Evolutionary conservation across 805 yeast genomes (phyloP), one percentile per base, ranked within the genome.

Genomic region (Wickerhamomyces subpelliculosus): DNA sequence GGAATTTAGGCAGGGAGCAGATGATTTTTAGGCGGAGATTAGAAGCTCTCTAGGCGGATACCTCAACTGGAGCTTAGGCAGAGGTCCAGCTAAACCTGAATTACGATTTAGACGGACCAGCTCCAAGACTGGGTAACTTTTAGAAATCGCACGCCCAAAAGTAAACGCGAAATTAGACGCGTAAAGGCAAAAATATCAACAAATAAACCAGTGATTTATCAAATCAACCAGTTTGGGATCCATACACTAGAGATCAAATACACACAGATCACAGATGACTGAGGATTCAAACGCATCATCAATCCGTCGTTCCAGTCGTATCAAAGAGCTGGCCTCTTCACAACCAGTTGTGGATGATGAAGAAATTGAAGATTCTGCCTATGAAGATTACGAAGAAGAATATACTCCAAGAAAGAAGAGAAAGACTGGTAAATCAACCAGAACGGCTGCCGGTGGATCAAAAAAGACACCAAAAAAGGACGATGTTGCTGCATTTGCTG

Each of bases 401-500:
- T 48, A 47, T 24, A 47, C 10, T 17, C 33, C 24, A 43, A 42
- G 39, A 28, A 37, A 27, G 37, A 44, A 34, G 37, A 39, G 41
- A 38, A 35, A 20, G 19, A 29, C 13, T 12, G 22, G 16, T 18
- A 29, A 34, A 16, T 10, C 36, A 21, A 24, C 14, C 27, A 36
- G 16, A 36, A 27, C 30, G 11, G 36, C 22, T 32, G 41, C 27
- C n/a, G 32, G 40, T 11, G 35, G 5, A 25, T 25, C 32, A 21
- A 34, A 40, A 12, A 29, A 29, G 27, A 35, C 38, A 23, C 36
- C 36, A 18, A 36, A 43, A n/a, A 38, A 41, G 20, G 45, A 36
- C 8, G 44, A 49, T 12, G 49, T 42, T 34, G 43, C 43, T 3
- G 53, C 65, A 38, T 55, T 65, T 27, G 67, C 65, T 35, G 58